Percentiles rank a stretch among this genome's conserved stretches.
Evolutionary conservation across 164 flowering plant genomes (phyloP).

Genomic region (Berberis thunbergii): DNA sequence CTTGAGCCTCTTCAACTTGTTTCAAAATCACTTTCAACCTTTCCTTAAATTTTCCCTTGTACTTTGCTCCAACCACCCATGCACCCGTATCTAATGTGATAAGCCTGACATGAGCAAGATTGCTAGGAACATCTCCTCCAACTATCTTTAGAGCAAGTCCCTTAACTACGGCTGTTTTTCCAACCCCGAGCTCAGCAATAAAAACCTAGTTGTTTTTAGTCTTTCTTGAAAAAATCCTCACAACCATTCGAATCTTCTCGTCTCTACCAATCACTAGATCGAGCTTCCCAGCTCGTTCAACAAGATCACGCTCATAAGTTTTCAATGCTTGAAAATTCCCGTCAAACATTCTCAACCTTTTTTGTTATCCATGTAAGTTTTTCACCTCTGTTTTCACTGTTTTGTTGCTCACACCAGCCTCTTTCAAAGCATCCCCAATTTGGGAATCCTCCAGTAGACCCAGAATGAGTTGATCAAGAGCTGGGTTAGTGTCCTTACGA

Average conservation of each 20-base stretch:
- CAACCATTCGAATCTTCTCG: conserved; percentile 74
- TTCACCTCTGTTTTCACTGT: conserved; percentile 65
- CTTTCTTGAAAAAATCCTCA: conserved; percentile 66
- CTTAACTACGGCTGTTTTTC: conserved; percentile 85
- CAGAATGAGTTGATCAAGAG: conserved; percentile 64
- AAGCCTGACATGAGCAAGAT: conserved; percentile 66
- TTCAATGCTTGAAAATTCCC: conserved; percentile 72
- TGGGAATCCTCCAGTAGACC: conserved; percentile 88
- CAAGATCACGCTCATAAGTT: conserved; percentile 23
- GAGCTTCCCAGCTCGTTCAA: conserved; percentile 76
- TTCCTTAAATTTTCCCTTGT: conserved; percentile 80
- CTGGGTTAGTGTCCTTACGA: conserved; percentile 59
- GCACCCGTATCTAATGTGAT: conserved; percentile 26
- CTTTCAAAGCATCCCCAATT: conserved; percentile 56
- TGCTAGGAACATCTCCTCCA: conserved; percentile 75
- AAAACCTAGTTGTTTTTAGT: conserved; percentile 84
- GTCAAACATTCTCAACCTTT: conserved; percentile 84
- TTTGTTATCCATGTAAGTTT: conserved; percentile 78
- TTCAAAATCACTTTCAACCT: conserved; percentile 65
- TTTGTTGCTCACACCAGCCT: conserved; percentile 50
- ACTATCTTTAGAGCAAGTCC: conserved; percentile 86
- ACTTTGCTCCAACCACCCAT: conserved; percentile 65
- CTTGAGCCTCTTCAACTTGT: conserved; percentile 30
- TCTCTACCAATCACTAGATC: conserved; percentile 89
- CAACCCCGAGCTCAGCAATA: conserved; percentile 88